A percentile compares a stretch with the other conserved stretches of the same genome.
Conservation (phyloP, 2,329 filamentous ascomycete species). For the Mollisiaceae sp. region DNA sequence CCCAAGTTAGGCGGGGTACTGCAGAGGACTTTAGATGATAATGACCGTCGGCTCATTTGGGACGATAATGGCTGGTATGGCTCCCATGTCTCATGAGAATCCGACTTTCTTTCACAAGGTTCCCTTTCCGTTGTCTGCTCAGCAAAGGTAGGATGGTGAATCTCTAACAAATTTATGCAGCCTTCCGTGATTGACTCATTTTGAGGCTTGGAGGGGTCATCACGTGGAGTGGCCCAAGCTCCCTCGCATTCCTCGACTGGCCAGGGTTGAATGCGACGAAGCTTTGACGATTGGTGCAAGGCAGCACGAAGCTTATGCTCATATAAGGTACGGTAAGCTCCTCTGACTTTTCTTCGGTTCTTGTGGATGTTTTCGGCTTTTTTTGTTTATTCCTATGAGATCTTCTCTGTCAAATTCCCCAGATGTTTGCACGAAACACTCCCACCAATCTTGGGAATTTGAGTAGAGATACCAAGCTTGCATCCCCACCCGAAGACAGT, state of each 20-base stretch:
- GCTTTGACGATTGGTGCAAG: conserved; percentile 2
- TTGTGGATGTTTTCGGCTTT: not conserved
- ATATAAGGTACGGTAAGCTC: not conserved
- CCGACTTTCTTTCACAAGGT: not conserved
- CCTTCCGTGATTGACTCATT: not conserved
- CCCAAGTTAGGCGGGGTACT: conserved; percentile 3
- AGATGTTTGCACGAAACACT: not conserved
- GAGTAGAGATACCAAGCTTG: conserved; percentile 75
- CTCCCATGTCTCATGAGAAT: conserved; percentile 1
- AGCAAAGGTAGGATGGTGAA: not conserved
- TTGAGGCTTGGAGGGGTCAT: conserved; percentile 8
- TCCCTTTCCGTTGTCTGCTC: not conserved
- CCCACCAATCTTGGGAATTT: conserved; percentile 7
- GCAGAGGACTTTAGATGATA: not conserved
- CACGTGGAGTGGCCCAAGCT: conserved; percentile 18
- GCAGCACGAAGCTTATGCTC: not conserved
- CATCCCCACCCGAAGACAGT: conserved; percentile 80
- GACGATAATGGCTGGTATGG: conserved; percentile 10
- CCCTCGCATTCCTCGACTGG: conserved; percentile 9
- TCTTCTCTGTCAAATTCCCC: not conserved
- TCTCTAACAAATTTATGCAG: not conserved
- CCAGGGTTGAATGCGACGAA: conserved; percentile 3
- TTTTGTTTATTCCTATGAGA: not conserved
- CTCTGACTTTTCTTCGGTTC: not conserved
- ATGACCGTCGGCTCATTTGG: not conserved